phyloP scores from a whole-genome alignment of 108 stramenopile species.

The Nitzschia sp. region DNA sequence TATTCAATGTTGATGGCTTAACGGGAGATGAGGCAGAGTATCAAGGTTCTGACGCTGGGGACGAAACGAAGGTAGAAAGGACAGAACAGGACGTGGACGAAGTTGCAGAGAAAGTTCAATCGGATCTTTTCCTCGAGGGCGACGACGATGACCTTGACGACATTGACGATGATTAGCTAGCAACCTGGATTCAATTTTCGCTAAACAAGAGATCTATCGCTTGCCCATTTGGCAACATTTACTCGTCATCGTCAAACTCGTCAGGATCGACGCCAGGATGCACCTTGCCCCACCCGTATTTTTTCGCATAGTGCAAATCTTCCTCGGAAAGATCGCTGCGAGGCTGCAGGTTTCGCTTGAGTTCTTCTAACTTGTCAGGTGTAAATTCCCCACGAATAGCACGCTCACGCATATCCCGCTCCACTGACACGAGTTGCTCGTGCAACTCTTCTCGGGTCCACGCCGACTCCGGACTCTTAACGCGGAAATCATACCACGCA shows the following conservation, averaged over 20 bases:
- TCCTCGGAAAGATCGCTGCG: constrained; percentile 36
- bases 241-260: constrained; percentile 46
- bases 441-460: constrained; percentile 82
- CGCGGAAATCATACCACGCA: constrained; percentile 78
- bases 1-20: constrained; percentile 63
- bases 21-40: constrained; percentile 52
- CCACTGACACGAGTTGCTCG: constrained; percentile 62
- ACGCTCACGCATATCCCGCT: constrained; percentile 57
- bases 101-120: constrained; percentile 71
- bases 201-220: neutral
- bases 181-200: neutral
- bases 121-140: constrained; percentile 79
- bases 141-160: constrained; percentile 90
- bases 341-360: constrained; percentile 48
- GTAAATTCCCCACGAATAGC: constrained; percentile 82
- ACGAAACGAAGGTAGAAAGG: constrained; percentile 12
- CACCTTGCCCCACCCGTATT: constrained; percentile 67
- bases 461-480: constrained; percentile 66
- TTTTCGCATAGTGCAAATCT: constrained; percentile 41
- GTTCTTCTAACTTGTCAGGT: constrained; percentile 72
- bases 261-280: constrained; percentile 81
- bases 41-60: constrained; percentile 6
- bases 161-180: constrained; percentile 65
- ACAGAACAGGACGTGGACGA: constrained; percentile 42
- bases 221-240: neutral